A percentile compares a stretch with the other conserved stretches of the same genome.
Evolutionary conservation across 2,329 filamentous ascomycete species (phyloP).

Genomic region (Ploettnerulaceae sp.): DNA sequence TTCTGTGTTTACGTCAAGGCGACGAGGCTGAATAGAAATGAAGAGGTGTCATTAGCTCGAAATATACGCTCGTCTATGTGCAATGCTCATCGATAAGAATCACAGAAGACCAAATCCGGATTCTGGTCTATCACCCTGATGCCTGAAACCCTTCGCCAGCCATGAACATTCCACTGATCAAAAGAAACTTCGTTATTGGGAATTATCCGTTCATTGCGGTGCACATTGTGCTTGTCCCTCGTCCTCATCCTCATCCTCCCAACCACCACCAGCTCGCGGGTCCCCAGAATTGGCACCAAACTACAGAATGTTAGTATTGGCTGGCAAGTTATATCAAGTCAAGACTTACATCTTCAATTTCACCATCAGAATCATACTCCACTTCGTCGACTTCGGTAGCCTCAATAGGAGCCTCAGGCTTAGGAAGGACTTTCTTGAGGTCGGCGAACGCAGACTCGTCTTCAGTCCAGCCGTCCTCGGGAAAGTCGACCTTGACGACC

Average conservation of each 20-base stretch:
- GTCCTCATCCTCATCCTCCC: conserved; percentile 65
- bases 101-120: conserved; percentile 6
- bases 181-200: neutral
- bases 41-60: neutral
- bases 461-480: conserved; percentile 76
- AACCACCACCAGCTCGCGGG: conserved; percentile 58
- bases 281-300: conserved; percentile 71
- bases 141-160: neutral
- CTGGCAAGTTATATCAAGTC: conserved; percentile 1
- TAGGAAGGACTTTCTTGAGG: conserved; percentile 71
- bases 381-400: conserved; percentile 77
- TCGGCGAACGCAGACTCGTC: conserved; percentile 66
- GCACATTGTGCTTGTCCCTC: conserved; percentile 60
- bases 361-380: conserved; percentile 74
- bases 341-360: conserved; percentile 67
- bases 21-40: neutral
- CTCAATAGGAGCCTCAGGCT: conserved; percentile 53
- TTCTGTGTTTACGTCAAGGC: neutral
- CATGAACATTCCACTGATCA: neutral
- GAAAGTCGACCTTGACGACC: conserved; percentile 80
- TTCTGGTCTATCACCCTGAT: conserved; percentile 4
- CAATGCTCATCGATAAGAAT: conserved; percentile 6
- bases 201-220: conserved; percentile 26
- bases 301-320: conserved; percentile 39
- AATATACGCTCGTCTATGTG: conserved; percentile 3